Evolutionary conservation across 2,329 filamentous ascomycete genomes (phyloP).

Genomic region (Acrodontium crateriforme): DNA sequence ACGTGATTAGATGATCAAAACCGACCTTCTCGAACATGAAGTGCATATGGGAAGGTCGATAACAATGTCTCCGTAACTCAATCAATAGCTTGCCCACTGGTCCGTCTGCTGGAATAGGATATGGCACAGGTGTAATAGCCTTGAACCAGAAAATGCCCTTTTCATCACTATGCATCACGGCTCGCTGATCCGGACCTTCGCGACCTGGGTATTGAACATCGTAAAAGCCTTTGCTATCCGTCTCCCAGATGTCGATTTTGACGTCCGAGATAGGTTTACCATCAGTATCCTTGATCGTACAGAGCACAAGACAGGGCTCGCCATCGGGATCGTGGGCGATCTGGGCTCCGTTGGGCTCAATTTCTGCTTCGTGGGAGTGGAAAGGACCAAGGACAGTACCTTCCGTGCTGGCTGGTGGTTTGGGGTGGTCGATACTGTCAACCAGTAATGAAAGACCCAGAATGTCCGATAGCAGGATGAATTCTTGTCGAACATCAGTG

Average conservation of each 20-base stretch:
- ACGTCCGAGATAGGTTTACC: conserved; percentile 51
- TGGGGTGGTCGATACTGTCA: conserved; percentile 73
- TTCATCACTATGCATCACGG: conserved; percentile 53
- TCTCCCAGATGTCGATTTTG: conserved; percentile 76
- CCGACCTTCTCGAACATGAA: conserved; percentile 78
- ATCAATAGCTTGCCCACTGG: conserved; percentile 62
- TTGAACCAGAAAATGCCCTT: conserved; percentile 74
- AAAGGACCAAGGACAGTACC: conserved; percentile 72
- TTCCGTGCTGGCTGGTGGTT: conserved; percentile 55
- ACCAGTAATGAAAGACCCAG: conserved; percentile 68
- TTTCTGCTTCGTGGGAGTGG: conserved; percentile 63
- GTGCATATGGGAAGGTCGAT: conserved; percentile 66
- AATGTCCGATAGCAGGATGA: conserved; percentile 69
- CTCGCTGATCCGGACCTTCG: conserved; percentile 54
- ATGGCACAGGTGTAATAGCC: conserved; percentile 71
- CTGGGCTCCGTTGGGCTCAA: conserved; percentile 39
- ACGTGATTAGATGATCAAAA: conserved; percentile 74
- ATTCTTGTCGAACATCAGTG: conserved; percentile 56
- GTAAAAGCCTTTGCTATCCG: conserved; percentile 66
- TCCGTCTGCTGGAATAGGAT: conserved; percentile 73
- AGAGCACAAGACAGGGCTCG: conserved; percentile 58
- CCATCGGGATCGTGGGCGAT: conserved; percentile 59
- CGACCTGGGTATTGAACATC: conserved; percentile 63
- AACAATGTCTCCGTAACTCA: conserved; percentile 58
- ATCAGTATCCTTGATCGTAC: conserved; percentile 51